Evolutionary conservation across 2,329 filamentous ascomycete species (phyloP).

Genomic region (Lasiodiplodia hormozganensis): DNA sequence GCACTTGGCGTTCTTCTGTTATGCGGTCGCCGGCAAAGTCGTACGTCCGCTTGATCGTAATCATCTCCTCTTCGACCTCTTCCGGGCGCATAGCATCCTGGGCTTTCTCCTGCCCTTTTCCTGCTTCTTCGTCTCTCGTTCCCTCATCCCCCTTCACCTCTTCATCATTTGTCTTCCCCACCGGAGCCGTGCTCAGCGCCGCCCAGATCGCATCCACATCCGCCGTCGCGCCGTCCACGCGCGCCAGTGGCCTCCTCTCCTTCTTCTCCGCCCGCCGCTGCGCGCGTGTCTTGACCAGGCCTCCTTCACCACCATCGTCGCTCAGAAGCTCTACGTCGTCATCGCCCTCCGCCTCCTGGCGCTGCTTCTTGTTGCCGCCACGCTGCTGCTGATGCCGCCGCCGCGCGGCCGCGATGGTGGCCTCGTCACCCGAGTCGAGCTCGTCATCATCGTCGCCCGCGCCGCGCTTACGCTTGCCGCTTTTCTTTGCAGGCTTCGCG

Average conservation of each 20-base stretch:
- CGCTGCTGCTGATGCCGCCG: slow-evolving; percentile 46
- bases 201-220: slow-evolving; percentile 76
- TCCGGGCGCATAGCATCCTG: slow-evolving; percentile 8
- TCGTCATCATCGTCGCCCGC: slow-evolving; percentile 35
- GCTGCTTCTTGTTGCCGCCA: slow-evolving; percentile 39
- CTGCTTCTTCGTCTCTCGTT: slow-evolving; percentile 27
- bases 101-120: slow-evolving; percentile 27
- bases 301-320: slow-evolving; percentile 57
- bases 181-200: slow-evolving; percentile 64
- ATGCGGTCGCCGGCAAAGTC: slow-evolving; percentile 77
- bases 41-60: slow-evolving; percentile 74
- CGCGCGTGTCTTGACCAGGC: slow-evolving; percentile 74
- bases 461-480: slow-evolving; percentile 42
- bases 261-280: slow-evolving; percentile 72
- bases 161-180: slow-evolving; percentile 30
- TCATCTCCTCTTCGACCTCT: slow-evolving; percentile 47
- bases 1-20: slow-evolving; percentile 74
- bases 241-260: slow-evolving; percentile 61
- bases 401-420: slow-evolving; percentile 66
- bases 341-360: slow-evolving; percentile 35
- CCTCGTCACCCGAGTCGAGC: slow-evolving; percentile 71
- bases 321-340: slow-evolving; percentile 36
- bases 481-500: slow-evolving; percentile 21
- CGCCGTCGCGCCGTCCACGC: slow-evolving; percentile 68
- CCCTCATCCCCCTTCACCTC: slow-evolving; percentile 22